Evolutionary conservation across 2,329 filamentous ascomycete species (phyloP), one percentile per base, ranked within the genome.

Genomic region (Juglanconis sp.): DNA sequence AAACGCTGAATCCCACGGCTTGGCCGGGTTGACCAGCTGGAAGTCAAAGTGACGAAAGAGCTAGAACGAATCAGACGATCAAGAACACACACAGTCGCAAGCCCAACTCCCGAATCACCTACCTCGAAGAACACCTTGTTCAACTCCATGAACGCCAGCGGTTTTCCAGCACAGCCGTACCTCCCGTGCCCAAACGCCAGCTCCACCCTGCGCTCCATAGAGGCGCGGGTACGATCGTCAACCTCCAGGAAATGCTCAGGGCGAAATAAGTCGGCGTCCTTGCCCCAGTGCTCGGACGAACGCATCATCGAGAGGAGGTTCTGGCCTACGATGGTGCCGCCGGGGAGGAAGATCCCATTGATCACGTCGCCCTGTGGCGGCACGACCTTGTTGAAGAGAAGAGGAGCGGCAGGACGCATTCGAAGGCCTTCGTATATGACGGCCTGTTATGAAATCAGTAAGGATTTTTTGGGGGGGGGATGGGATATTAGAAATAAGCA

Each of bases 221-320:
- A 63, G 15, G 62, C 63, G 50, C 69, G 66, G 15, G 69, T 67
- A 0, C 68, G 66, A 1, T 59, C 59, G 7, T 79, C 85, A 2
- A 81, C 66, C 3, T 70, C 74, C 42, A 74, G 70, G 85, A 85
- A 89, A 31, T 86, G 78, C 65, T 87, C 84, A 0, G 86, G 86
- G 3, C 79, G 74, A 71, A 87, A 88, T 2, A 77, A 69, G 8
- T 87, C 82, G 1, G 82, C 84, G 64, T 87, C 81, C 0, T 76
- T 67, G 5, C 86, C 86, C 49, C 57, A 65, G 13, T 60, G 13
- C 15, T 49, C 62, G 5, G 24, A 40, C 0, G 48, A 46, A 9
- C 64, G 65, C 42, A 56, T 54, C 32, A 68, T 24, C 0, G 57
- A 61, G 3, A 57, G n/a, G 6, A 59, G 55, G 60, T 64, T 67